Base-by-base conservation (phyloP, 305 asterid species). In the Nicotiana rustica region DNA sequence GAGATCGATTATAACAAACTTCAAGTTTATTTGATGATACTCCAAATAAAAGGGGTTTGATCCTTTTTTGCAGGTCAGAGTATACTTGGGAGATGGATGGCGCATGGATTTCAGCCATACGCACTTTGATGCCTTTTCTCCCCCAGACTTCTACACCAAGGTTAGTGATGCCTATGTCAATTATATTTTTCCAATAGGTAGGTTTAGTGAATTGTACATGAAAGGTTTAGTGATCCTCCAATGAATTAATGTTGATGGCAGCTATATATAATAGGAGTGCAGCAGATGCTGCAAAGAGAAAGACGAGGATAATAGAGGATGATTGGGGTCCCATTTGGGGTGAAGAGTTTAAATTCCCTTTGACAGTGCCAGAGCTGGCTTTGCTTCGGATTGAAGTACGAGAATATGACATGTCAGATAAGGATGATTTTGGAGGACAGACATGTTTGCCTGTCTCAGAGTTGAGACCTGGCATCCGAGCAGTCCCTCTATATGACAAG, bases 61-160 rank as follows among this genome's bases (percentile, higher is more conserved):
- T 70, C 68, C 18, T 18, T 44, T 81, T 80, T 67, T 75, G 68
- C 86, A 96, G 99, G 98, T 97, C 61, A 86, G 81, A 1, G 94
- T 95, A 67, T 95, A 97, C 90, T 89, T 95, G 91, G 98, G 99
- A 73, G 97, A 93, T n/a, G 98, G 99, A 25, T 95, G 98, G 99
- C 97, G 99, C 83, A 76, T 97, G 89, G 99, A 97, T 92, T 97
- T 97, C 93, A 97, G 99, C 91, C 99, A 92, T 69, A 97, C 98
- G 0, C 99, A 97, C 84, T 97, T 97, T 79, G 99, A 97, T 85
- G 47, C 98, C 38, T 95, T 86, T 83, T 97, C 99, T 12, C 99
- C 99, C 5, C 99, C 99, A 0, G 99, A 97, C 87, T 97, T 97
- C 89, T 97, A 97, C 77, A 95, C 98, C 31, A 94, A 95, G 98